Evolutionary conservation across 2,329 filamentous ascomycete species (phyloP).

Genomic region (Didymella arachidicola): DNA sequence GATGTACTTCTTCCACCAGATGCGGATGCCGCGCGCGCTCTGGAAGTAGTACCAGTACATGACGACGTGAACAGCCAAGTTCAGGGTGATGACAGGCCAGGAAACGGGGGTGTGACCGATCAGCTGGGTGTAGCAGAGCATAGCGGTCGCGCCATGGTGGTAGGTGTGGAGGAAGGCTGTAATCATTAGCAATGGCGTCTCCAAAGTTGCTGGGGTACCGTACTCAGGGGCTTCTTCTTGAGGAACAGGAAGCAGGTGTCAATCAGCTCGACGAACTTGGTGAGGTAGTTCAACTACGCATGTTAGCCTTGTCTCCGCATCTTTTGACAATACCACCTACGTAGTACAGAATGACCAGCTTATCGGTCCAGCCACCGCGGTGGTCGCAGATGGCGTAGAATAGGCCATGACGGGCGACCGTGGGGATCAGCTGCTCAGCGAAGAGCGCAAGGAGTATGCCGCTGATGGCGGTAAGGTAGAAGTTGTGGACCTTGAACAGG

Average conservation of each 20-base stretch:
- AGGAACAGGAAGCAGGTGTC: constrained; percentile 97
- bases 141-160: constrained; percentile 94
- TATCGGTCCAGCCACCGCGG: constrained; percentile 91
- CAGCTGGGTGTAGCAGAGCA: constrained; percentile 97
- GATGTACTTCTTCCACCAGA: constrained; percentile 99
- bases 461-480: constrained; percentile 88
- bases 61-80: constrained; percentile 92
- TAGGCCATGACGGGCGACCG: constrained; percentile 78
- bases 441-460: constrained; percentile 82
- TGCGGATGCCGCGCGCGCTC: constrained; percentile 89
- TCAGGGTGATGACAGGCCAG: constrained; percentile 92
- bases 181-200: constrained; percentile 31
- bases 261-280: constrained; percentile 94
- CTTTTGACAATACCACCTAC: constrained; percentile 63
- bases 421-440: constrained; percentile 88
- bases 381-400: constrained; percentile 87
- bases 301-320: constrained; percentile 48
- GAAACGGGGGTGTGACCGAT: constrained; percentile 92
- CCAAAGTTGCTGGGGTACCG: constrained; percentile 32
- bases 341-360: constrained; percentile 94
- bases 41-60: constrained; percentile 99
- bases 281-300: constrained; percentile 89
- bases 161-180: constrained; percentile 95
- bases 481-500: constrained; percentile 96
- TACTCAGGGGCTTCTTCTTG: constrained; percentile 98